Evolutionary conservation across 2,329 filamentous ascomycete genomes (phyloP).

Genomic region (Didymella segeticola): DNA sequence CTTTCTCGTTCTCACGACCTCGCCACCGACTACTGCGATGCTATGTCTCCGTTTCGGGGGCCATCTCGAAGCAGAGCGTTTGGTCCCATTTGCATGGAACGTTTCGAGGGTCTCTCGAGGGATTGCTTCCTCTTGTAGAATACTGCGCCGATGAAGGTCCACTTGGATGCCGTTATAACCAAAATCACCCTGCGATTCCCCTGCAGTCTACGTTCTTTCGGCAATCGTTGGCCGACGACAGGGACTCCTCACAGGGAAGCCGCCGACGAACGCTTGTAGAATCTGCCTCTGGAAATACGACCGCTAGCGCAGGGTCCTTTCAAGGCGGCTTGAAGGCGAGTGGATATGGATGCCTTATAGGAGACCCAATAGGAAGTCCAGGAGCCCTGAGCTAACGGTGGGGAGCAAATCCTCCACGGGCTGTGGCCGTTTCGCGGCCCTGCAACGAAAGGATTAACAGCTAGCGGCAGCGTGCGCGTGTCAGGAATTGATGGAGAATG

Average conservation of each 20-base stretch:
- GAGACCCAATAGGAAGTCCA: not conserved
- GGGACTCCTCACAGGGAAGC: not conserved
- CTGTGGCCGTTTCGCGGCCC: conserved; percentile 4
- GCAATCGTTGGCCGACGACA: conserved; percentile 7
- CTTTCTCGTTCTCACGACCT: conserved; percentile 6
- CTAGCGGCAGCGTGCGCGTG: conserved; percentile 6
- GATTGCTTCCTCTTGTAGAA: conserved; percentile 15
- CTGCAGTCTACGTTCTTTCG: not conserved
- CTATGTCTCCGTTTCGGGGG: conserved; percentile 11
- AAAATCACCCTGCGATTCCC: not conserved
- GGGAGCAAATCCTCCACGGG: conserved; percentile 13
- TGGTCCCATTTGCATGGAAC: not conserved
- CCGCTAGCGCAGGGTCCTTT: conserved; percentile 13
- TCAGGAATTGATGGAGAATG: conserved; percentile 5
- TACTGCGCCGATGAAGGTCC: conserved; percentile 11
- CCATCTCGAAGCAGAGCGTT: conserved; percentile 10
- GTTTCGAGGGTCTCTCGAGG: conserved; percentile 12
- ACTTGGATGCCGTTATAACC: conserved; percentile 5
- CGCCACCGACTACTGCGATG: conserved; percentile 12
- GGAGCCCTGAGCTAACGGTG: conserved; percentile 1
- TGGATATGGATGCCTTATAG: conserved; percentile 4
- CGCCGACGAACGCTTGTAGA: conserved; percentile 1
- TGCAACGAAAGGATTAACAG: conserved; percentile 2
- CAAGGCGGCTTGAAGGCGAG: not conserved
- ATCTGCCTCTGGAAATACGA: conserved; percentile 11